These are phyloP conservation scores for Parsonsia alboflavescens DNA, from an alignment of 257 asterid species.

Conservation along the genomic window DNA sequence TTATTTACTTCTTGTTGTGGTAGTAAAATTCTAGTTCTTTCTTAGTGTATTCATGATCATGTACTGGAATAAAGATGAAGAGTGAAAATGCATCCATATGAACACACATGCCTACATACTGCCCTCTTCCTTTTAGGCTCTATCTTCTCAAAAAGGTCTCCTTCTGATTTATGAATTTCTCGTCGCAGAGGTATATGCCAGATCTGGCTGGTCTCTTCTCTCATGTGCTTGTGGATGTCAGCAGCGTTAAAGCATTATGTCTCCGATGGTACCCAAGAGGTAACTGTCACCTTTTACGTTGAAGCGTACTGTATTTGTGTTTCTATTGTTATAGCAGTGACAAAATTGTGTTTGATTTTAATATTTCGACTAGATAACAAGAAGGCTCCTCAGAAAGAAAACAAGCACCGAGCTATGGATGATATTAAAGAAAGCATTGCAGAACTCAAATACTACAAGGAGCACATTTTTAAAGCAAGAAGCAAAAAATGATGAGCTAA, in stretches of 20 bases:
- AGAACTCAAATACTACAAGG: constrained; percentile 74
- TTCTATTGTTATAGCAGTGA: not conserved
- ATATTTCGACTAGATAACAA: constrained; percentile 40
- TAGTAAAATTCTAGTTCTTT: not conserved
- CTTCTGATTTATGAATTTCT: constrained; percentile 6
- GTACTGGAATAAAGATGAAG: not conserved
- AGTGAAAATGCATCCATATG: not conserved
- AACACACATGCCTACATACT: not conserved
- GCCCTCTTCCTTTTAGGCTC: not conserved
- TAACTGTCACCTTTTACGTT: constrained; percentile 31
- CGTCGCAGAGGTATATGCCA: constrained; percentile 88
- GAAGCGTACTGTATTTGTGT: not conserved
- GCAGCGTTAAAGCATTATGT: constrained; percentile 83
- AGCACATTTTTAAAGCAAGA: constrained; percentile 61
- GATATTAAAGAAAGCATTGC: constrained; percentile 91
- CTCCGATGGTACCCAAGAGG: constrained; percentile 92
- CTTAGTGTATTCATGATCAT: not conserved
- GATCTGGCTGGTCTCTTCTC: constrained; percentile 83
- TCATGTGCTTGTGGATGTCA: constrained; percentile 88
- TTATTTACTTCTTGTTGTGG: not conserved
- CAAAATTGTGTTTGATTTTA: not conserved
- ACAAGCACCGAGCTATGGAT: constrained; percentile 87
- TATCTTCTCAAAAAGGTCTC: not conserved
- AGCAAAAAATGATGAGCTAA: constrained; percentile 34
- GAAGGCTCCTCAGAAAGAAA: constrained; percentile 76